Evolutionary conservation across 129 eudicot genomes (phyloP).

Genomic region (Glebionis coronaria): DNA sequence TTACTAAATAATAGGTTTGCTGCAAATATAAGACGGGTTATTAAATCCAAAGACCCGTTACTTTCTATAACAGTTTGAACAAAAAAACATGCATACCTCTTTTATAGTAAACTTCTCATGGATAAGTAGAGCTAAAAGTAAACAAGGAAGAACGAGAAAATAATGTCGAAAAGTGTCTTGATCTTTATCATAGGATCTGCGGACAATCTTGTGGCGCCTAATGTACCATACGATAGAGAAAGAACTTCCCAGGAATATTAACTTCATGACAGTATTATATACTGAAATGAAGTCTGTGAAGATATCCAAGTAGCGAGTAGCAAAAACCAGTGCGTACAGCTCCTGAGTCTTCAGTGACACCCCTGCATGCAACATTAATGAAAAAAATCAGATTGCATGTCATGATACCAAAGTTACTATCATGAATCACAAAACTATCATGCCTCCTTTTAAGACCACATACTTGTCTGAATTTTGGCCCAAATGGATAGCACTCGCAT

Average conservation of each 20-base stretch:
- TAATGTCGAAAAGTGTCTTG: conserved; percentile 92
- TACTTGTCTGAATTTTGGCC: too few relatives aligned
- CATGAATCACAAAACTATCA: background rate
- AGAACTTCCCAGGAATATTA: conserved; percentile 86
- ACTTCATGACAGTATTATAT: conserved; percentile 78
- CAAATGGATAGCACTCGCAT: too few relatives aligned
- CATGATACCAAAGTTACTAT: background rate
- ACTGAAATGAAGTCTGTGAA: conserved; percentile 77
- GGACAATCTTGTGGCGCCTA: conserved; percentile 83
- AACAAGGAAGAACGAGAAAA: conserved; percentile 75
- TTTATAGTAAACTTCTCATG: conserved; percentile 75
- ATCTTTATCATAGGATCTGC: conserved; percentile 93
- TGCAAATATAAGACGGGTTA: too few relatives aligned
- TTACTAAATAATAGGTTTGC: too few relatives aligned
- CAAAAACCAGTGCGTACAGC: conserved; percentile 90
- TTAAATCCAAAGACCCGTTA: too few relatives aligned
- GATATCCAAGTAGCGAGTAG: conserved; percentile 89
- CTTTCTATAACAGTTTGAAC: background rate
- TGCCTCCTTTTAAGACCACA: too few relatives aligned
- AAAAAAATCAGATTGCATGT: conserved; percentile 5
- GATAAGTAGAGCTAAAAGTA: conserved; percentile 65
- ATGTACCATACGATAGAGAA: conserved; percentile 97
- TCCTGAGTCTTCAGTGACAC: conserved; percentile 96
- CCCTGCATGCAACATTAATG: conserved; percentile 52
- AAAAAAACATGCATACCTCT: conserved; percentile 52